A percentile compares a stretch with the other conserved stretches of the same genome.
Evolutionary conservation across 2,329 filamentous ascomycete genomes (phyloP).

Genomic region (Nemania abortiva): DNA sequence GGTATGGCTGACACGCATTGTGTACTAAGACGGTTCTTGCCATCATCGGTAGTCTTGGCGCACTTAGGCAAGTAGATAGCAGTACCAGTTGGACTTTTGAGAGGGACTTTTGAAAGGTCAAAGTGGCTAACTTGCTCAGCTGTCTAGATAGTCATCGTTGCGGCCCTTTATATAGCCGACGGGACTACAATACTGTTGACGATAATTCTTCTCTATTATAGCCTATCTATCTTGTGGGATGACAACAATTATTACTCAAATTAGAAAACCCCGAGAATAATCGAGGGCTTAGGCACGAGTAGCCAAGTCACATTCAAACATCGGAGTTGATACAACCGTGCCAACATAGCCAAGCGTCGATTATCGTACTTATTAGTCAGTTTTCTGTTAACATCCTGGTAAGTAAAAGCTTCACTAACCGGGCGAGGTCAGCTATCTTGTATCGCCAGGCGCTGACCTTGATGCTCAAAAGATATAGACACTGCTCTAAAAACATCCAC

Average conservation of each 20-base stretch:
- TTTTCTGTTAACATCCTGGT: neutral
- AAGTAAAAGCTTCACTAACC: conserved; percentile 5
- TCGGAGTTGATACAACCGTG: neutral
- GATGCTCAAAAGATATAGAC: too few relatives aligned
- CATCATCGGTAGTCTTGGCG: neutral
- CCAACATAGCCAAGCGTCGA: neutral
- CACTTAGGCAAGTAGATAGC: neutral
- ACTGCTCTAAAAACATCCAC: neutral
- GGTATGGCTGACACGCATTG: neutral
- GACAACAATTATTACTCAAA: neutral
- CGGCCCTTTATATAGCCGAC: neutral
- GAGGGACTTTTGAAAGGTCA: neutral
- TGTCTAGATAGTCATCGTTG: neutral
- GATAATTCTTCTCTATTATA: neutral
- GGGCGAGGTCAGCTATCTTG: too few relatives aligned
- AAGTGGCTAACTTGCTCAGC: neutral
- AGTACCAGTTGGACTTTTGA: neutral
- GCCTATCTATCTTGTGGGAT: neutral
- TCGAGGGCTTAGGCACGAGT: neutral
- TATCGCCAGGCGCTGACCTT: too few relatives aligned
- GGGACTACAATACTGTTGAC: neutral
- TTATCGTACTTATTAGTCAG: neutral
- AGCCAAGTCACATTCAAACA: neutral
- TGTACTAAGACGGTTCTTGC: neutral
- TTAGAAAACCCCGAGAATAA: neutral